Evolutionary conservation across 306 rosid genomes (phyloP).

Genomic region (Sindora glabra): DNA sequence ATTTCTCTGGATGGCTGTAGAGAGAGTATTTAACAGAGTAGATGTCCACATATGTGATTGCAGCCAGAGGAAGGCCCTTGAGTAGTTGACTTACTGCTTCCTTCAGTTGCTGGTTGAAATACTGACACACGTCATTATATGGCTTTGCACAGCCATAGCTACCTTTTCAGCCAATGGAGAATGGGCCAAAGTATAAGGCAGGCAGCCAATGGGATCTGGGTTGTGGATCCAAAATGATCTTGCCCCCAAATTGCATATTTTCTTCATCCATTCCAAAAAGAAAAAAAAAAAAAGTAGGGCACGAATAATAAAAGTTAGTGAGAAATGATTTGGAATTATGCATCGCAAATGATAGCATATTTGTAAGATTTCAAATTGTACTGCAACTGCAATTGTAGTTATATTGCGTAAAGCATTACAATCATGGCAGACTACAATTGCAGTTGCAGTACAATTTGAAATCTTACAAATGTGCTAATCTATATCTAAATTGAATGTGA

Average conservation of each 20-base stretch:
- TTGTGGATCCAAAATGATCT: constrained; percentile 35
- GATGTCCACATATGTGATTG: constrained; percentile 50
- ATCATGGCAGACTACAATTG: too few relatives aligned
- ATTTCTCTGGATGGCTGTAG: constrained; percentile 17
- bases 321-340: too few relatives aligned
- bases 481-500: too few relatives aligned
- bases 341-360: too few relatives aligned
- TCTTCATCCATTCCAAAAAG: constrained; percentile 3
- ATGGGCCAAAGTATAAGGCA: constrained; percentile 2
- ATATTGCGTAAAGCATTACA: too few relatives aligned
- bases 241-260: constrained; percentile 20
- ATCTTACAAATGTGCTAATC: too few relatives aligned
- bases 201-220: constrained; percentile 31
- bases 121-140: constrained; percentile 43
- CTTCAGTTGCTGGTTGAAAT: constrained; percentile 47
- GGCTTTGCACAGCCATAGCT: constrained; percentile 37
- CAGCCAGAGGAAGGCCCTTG: constrained; percentile 34
- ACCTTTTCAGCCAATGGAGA: constrained; percentile 7
- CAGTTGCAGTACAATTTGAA: too few relatives aligned
- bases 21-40: constrained; percentile 27
- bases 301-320: too few relatives aligned
- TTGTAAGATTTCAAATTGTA: too few relatives aligned
- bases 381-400: too few relatives aligned
- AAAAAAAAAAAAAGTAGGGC: background rate
- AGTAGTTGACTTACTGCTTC: constrained; percentile 33